Conservation (phyloP, 129 eudicot genomes). For the Pulicaria dysenterica region DNA sequence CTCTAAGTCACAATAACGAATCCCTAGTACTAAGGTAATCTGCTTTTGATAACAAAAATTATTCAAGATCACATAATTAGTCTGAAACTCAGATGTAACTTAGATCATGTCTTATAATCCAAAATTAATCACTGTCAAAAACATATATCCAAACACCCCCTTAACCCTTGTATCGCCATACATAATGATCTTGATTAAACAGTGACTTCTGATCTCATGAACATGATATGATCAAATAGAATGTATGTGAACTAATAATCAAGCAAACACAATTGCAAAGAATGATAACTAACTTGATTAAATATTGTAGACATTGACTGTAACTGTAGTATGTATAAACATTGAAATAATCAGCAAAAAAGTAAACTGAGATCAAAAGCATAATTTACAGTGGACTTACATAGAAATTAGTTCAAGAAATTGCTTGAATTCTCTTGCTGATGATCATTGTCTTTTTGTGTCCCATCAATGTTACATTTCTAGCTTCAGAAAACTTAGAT, state of each 20-base stretch:
- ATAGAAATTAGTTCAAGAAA: constrained; percentile 19
- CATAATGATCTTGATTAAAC: neutral
- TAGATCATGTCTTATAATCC: no score
- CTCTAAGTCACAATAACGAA: no score
- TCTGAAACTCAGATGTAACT: no score
- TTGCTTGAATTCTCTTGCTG: constrained; percentile 29
- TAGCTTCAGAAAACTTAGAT: constrained; percentile 45
- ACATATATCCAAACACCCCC: no score
- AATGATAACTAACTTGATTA: neutral
- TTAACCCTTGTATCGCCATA: no score
- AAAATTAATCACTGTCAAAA: no score
- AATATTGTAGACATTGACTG: neutral
- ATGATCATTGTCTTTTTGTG: constrained; percentile 66
- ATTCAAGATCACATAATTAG: no score
- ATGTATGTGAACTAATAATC: neutral
- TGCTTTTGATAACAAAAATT: no score
- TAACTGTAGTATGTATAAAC: neutral
- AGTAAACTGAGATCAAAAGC: neutral
- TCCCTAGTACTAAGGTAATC: no score
- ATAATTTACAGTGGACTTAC: constrained; percentile 30
- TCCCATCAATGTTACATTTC: constrained; percentile 57
- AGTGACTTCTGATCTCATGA: neutral
- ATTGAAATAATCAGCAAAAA: constrained; percentile 1
- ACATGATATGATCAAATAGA: neutral
- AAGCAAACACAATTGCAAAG: neutral